These are phyloP conservation scores for Diutina rugosa DNA, from an alignment of 1,139 yeast species.

Conservation along the genomic window DNA sequence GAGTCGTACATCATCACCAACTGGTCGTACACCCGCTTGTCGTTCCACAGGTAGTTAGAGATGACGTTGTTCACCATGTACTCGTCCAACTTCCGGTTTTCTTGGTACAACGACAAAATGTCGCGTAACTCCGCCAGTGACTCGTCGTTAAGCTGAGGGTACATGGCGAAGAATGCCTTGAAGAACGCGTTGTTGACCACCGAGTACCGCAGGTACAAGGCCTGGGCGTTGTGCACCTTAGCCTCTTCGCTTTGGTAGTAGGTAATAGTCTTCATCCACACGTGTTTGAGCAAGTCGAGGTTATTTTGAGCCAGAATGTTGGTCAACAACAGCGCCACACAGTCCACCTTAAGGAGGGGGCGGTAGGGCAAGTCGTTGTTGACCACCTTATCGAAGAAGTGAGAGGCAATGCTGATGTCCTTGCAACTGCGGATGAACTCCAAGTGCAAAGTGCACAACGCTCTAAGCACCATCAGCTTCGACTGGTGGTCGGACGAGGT, in stretches of 20 bases:
- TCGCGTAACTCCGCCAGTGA: constrained; percentile 48
- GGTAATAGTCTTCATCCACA: constrained; percentile 53
- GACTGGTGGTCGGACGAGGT: constrained; percentile 7
- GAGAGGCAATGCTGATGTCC: constrained; percentile 58
- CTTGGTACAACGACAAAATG: constrained; percentile 44
- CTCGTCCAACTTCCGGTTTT: constrained; percentile 51
- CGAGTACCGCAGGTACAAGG: constrained; percentile 43
- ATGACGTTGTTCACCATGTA: constrained; percentile 70
- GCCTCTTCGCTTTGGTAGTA: constrained; percentile 31
- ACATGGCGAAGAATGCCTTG: constrained; percentile 50
- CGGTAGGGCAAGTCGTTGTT: constrained; percentile 57
- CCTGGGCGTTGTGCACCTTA: constrained; percentile 9
- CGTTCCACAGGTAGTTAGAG: constrained; percentile 60
- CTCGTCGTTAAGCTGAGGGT: constrained; percentile 39
- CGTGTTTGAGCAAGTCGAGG: constrained; percentile 42
- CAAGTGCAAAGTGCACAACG: constrained; percentile 50
- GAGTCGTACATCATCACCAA: constrained; percentile 49
- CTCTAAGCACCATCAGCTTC: constrained; percentile 8
- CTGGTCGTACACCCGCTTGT: constrained; percentile 49
- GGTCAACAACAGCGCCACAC: constrained; percentile 54
- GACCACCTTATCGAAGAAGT: constrained; percentile 63
- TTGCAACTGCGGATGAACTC: constrained; percentile 74
- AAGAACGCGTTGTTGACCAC: constrained; percentile 62
- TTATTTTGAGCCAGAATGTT: constrained; percentile 46
- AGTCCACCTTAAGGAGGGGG: constrained; percentile 63